Base-by-base conservation (phyloP, 2,329 filamentous ascomycete genomes). In the Colletotrichum sp. region DNA sequence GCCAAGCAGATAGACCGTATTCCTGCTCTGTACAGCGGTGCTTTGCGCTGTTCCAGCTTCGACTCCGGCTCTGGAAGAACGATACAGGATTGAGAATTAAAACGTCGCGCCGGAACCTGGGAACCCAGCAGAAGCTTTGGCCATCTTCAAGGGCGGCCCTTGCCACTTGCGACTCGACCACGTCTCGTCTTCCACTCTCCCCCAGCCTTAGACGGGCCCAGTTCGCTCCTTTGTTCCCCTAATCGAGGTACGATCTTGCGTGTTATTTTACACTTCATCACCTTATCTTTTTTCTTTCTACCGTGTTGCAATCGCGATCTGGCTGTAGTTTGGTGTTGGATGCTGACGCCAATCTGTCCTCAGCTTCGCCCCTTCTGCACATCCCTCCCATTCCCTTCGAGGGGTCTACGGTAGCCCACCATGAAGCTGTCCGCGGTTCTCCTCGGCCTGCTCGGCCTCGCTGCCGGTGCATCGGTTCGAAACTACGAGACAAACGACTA, bases 401-500 rank as follows among this genome's bases (percentile, higher is more conserved):
- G 67, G 75, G 75, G 66, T 77, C 28, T 60, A 67, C 76, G 63
- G 65, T 57, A 65, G 63, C 66, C 77, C 79, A 80, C 74, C 72
- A 92, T 92, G 90, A 91, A 88, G 85, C 79, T 88, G 78, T 81
- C 86, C 76, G 87, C 90, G 76, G 80, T 92, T 69, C 81, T 94
- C 74, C 83, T 89, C 71, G 87, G 90, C 84, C 85, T 92, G 64
- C 86, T 89, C 76, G 85, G 84, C 76, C 81, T 89, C 81, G 84
- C 88, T 77, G 85, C 88, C 73, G 87, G 89, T 34, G 83, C 88
- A 60, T 87, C 88, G 66, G 87, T 89, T 78, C 93, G 95, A 80
- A 91, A 97, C 82, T 95, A 98, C 88, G 91, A 94, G 66, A 89
- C 91, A 52, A 92, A 96, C 85, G 96, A 99, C 85, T 99, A 98